These are phyloP conservation scores for Botrytis paeoniae DNA, from an alignment of 2,329 filamentous ascomycete genomes.

Conservation along the genomic window DNA sequence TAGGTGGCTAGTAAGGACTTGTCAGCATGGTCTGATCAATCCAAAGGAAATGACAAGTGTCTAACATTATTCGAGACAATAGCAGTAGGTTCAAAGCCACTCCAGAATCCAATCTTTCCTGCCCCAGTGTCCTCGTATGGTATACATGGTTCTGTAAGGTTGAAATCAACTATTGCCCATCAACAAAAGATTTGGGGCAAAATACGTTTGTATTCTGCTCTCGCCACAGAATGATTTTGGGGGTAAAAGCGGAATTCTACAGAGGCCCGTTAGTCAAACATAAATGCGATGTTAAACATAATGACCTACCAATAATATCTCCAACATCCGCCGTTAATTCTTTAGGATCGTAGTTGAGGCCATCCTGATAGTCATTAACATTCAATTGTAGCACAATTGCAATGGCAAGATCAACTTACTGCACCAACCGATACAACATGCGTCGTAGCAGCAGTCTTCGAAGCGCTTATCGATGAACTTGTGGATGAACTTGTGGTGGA, in stretches of 20 bases:
- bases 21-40: constrained; percentile 15
- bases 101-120: constrained; percentile 53
- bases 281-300: not conserved
- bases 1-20: constrained; percentile 37
- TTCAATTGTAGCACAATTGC: constrained; percentile 15
- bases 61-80: constrained; percentile 44
- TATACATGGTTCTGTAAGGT: constrained; percentile 53
- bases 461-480: constrained; percentile 23
- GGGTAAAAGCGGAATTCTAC: constrained; percentile 59
- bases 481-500: not conserved
- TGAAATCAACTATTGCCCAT: not conserved
- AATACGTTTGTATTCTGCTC: constrained; percentile 50
- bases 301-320: constrained; percentile 45
- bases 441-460: constrained; percentile 29
- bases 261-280: constrained; percentile 11
- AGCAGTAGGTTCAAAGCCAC: constrained; percentile 47
- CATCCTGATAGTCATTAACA: constrained; percentile 23
- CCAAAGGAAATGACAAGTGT: constrained; percentile 8
- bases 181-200: not conserved
- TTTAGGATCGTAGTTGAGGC: constrained; percentile 39
- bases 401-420: constrained; percentile 28
- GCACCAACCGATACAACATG: constrained; percentile 36
- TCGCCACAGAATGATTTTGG: constrained; percentile 60
- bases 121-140: constrained; percentile 54
- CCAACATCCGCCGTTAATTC: constrained; percentile 43